Evolutionary conservation across 495 filamentous ascomycete genomes (phyloP), one percentile per base, ranked within the genome.

Genomic region (Neurospora cerealis): DNA sequence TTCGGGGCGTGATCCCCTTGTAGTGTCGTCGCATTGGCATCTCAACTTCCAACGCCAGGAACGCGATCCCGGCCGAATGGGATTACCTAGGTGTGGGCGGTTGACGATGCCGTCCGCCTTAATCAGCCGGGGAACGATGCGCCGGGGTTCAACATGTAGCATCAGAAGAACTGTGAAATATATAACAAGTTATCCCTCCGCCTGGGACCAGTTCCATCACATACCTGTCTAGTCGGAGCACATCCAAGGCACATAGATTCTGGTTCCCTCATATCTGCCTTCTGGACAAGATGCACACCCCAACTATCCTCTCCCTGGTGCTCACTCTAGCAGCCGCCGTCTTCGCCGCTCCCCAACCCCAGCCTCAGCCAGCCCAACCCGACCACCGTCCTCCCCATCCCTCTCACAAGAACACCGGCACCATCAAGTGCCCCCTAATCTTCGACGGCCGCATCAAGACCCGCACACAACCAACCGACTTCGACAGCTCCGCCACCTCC

Each of bases 371-470:
- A 28, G 24, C 71, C 34, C 74, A 28, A 2, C 17, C 69, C 71
- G 17, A 39, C 44, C 60, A 40, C 24, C 54, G n/a, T 10, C 34
- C 38, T 13, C 38, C 44, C 37, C 69, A 73, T 41, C 41, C 32
- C 15, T 39, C 66, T 44, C 73, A 74, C 75, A 44, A 60, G 41
- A 36, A 36, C 36, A 36, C 69, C 39, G 79, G 42, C 19, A 46
- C 73, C 8, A 54, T 83, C 73, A 83, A 84, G 69, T 87, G 85
- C 73, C 84, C 83, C 19, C 72, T 86, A 42, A 75, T 84, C 37
- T 83, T 86, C 72, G 84, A 80, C 80, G 85, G 85, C n/a, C 81
- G 82, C 74, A 78, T 85, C 48, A 76, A 79, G 69, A 74, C 76
- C 1, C 73, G 78, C 19, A 38, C 77, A 19, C 70, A 72, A 17